Evolutionary conservation across 1,284 basidiomycete species (phyloP).

Genomic region (Sphagnurus paluster): DNA sequence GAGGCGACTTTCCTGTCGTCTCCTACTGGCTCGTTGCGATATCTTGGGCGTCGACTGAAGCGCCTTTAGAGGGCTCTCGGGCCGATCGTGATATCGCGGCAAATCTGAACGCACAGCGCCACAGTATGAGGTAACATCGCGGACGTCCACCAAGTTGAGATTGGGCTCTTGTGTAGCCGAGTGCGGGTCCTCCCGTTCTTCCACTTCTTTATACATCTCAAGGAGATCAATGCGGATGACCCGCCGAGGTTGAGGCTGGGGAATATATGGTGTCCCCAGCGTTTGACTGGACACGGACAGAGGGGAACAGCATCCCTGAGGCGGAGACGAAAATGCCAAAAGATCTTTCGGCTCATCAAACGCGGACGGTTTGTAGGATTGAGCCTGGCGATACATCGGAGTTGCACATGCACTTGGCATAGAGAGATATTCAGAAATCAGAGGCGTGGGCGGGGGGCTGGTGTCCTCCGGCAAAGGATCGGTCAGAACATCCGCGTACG

Average conservation of each 20-base stretch:
- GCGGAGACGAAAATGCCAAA: background rate
- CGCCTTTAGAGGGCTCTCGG: too few relatives aligned
- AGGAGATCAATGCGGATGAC: slow-evolving; percentile 2
- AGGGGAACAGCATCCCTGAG: background rate
- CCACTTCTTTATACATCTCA: background rate
- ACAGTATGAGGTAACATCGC: too few relatives aligned
- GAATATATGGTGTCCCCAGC: background rate
- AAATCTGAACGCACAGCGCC: too few relatives aligned
- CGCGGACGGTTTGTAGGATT: too few relatives aligned
- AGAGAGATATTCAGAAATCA: background rate
- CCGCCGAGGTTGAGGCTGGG: background rate
- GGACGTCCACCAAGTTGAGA: too few relatives aligned
- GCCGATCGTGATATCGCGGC: too few relatives aligned
- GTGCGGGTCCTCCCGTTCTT: background rate
- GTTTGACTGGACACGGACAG: background rate
- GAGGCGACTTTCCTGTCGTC: too few relatives aligned
- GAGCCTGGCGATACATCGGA: too few relatives aligned
- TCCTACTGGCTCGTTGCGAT: too few relatives aligned
- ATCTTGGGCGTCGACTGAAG: too few relatives aligned
- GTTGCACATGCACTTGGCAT: background rate
- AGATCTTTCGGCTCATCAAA: too few relatives aligned
- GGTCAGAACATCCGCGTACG: background rate
- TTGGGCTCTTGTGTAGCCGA: too few relatives aligned
- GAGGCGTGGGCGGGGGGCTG: background rate
- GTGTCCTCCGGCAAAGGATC: slow-evolving; percentile 5